These are phyloP conservation scores for Acanthamoeba healyi DNA, from an alignment of 208 protist species.

Conservation along the genomic window DNA sequence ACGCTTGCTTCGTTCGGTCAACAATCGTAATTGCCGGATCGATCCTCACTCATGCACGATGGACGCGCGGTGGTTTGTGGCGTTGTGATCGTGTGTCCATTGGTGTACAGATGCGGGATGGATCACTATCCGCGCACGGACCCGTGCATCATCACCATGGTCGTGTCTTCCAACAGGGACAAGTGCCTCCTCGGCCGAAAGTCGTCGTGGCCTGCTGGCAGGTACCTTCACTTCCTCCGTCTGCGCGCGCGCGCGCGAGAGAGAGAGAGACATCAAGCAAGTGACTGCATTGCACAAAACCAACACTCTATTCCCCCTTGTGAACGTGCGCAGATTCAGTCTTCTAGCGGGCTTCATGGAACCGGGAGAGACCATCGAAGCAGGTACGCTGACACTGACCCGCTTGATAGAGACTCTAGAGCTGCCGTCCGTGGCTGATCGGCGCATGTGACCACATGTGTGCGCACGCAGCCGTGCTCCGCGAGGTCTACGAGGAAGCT, in stretches of 20 bases:
- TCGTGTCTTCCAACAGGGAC: slow-evolving; percentile 44
- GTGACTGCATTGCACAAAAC: too few species aligned
- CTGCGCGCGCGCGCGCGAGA: neutral
- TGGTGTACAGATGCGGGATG: neutral
- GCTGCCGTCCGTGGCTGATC: too few species aligned
- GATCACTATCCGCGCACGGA: slow-evolving; percentile 43
- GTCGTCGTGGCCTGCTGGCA: neutral
- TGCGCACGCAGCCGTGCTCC: neutral
- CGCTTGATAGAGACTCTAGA: too few species aligned
- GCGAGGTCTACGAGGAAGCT: slow-evolving; percentile 30
- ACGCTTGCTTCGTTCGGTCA: neutral
- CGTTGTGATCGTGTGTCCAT: too few species aligned
- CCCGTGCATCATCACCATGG: slow-evolving; percentile 26
- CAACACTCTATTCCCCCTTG: neutral
- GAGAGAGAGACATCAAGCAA: too few species aligned
- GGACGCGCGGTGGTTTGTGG: neutral
- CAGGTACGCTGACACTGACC: neutral
- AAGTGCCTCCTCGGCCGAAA: slow-evolving; percentile 37
- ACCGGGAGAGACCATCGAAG: slow-evolving; percentile 30
- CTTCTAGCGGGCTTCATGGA: slow-evolving; percentile 34
- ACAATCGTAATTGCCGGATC: too few species aligned
- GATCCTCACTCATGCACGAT: too few species aligned
- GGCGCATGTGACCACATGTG: neutral
- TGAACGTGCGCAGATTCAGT: neutral
- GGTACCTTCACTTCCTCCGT: neutral